Base-by-base conservation (phyloP, 2,329 filamentous ascomycete species). In the Ophiognomonia clavigignenti-juglandacearum region DNA sequence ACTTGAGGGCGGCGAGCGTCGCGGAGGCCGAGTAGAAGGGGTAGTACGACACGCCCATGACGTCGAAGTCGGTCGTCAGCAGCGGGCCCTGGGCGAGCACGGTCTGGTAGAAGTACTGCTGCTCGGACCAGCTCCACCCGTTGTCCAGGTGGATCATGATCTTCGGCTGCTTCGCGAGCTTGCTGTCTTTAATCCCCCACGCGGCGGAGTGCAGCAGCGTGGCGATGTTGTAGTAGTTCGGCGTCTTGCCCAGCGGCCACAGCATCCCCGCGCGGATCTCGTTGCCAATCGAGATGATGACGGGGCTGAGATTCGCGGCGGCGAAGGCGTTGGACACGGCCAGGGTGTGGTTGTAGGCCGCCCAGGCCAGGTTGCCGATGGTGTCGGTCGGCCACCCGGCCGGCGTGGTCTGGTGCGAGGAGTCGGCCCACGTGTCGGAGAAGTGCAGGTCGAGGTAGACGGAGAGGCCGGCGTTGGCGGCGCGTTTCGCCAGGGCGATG, bases 91-190 rank as follows among this genome's bases (percentile, higher is more conserved):
- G 63, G 6, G 59, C 68, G 0, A 85, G 67, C 0, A 83, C 74
- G 3, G 67, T 69, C 20, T 74, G 73, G 65, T 87, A 88, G 48
- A 57, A 64, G 35, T 73, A 82, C 51, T 83, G 66, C 60, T 88
- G 84, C 2, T 75, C 75, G 2, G 64, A 69, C 79, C 78, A 85
- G 53, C 83, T 74, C 82, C 83, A 89, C n/a, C 85, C 85, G 57
- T 86, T 84, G 62, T 88, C 84, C 4, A 88, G 72, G 57, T 88
- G 85, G 32, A 88, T 77, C 80, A 88, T 82, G 61, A 88, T 86
- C 59, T 82, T 77, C 1, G 84, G 82, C 52, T 76, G 73, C 0
- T 74, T 70, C 32, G 61, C 61, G n/a, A 85, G 65, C 2, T 63
- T 67, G 5, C 79, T 83, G 57, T 84, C 80, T 56, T 81, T 84